Evolutionary conservation across 305 asterid species (phyloP).

Genomic region (Plantago rigida): DNA sequence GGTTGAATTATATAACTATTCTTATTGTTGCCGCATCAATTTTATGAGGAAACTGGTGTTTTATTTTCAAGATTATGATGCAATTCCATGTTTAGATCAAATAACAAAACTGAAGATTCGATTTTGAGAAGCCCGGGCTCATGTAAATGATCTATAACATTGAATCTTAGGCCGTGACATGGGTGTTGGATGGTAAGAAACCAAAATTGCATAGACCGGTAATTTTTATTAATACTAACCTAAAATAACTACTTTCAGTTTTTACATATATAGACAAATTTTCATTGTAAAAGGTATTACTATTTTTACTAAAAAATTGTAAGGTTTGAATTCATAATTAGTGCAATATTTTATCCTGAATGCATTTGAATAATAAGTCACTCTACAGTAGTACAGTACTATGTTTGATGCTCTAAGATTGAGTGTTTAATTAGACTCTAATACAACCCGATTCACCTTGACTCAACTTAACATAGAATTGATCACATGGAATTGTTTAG

Average conservation of each 20-base stretch:
- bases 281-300: no score
- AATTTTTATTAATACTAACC: no score
- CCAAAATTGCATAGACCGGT: background rate
- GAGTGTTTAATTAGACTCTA: background rate
- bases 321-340: no score
- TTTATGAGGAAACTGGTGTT: constrained; percentile 6
- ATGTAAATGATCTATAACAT: background rate
- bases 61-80: constrained; percentile 3
- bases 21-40: constrained; percentile 17
- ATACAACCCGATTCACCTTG: no score
- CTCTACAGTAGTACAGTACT: no score
- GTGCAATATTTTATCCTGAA: background rate
- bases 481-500: no score
- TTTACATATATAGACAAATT: no score
- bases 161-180: background rate
- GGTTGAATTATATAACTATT: constrained; percentile 20
- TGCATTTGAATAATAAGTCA: background rate
- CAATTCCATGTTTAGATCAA: constrained; percentile 4
- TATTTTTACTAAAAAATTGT: background rate
- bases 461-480: background rate
- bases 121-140: background rate
- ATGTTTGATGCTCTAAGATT: background rate
- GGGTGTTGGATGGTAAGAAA: background rate
- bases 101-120: background rate
- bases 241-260: no score